Base-by-base conservation (phyloP, 768 basidiomycete genomes). In the Pisolithus albus region DNA sequence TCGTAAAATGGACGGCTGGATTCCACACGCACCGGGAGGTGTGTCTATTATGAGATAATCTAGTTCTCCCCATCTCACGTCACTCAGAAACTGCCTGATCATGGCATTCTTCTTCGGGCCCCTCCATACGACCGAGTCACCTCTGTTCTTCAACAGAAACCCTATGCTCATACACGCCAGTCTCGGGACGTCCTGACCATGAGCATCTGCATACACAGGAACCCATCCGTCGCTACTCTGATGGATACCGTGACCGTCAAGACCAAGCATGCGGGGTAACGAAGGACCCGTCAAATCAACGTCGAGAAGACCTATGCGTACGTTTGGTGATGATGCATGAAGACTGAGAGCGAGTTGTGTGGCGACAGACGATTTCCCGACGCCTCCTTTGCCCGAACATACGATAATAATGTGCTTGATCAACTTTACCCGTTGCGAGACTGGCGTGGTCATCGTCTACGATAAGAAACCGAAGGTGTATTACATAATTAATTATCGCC, bases 41-140 rank as follows among this genome's bases (percentile, higher is more conserved):
- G 96, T 99, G 66, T 96, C 94, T 44, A 96, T 84, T 49, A 97
- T 78, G 49, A 97, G 76, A 72, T 88, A 95, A 66, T 97, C 93
- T 52, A 95, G 74, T 39, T 90, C 84, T 43, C 91, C 93, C 93
- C 93, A 97, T 56, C 90, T 73, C n/a, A 96, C 93, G 59, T 97
- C 91, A 59, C 83, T 83, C 65, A 96, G 67, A 66, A 97, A 96
- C 72, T 97, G 94, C 62, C 92, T 75, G 60, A 97, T 95, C 93
- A 96, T 96, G 52, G 87, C 94, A 59, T 94, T 94, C 77, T 96
- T 97, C 76, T 96, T 98, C 45, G 96, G 96, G 0, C 96, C 96
- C 62, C 96, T 74, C 96, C 96, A 99, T 1, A 99, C 91, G 43
- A 99, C 92, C 16, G 90, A 91, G 64, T 98, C 94, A 19, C 84